phyloP scores from a whole-genome alignment of 108 stramenopile species.

The Phaeodactylum tricornutum region DNA sequence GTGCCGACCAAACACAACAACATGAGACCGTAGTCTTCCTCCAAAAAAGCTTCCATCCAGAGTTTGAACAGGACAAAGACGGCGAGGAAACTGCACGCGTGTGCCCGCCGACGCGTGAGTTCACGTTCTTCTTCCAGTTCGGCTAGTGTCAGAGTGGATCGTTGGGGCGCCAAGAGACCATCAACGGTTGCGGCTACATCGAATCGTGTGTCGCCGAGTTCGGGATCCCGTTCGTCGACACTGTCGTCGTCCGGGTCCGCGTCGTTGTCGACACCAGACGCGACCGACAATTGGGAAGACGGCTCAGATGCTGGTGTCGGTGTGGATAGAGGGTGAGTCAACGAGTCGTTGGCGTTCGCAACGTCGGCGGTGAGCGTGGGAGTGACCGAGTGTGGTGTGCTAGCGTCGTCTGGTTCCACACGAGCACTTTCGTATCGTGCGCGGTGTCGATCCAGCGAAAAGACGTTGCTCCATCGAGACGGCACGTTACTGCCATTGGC shows the following conservation, averaged over 20 bases:
- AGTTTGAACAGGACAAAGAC: slow-evolving; percentile 66
- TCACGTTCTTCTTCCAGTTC: slow-evolving; percentile 63
- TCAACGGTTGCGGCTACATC: background rate
- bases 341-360: background rate
- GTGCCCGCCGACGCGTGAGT: slow-evolving; percentile 49
- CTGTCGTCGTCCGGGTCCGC: background rate
- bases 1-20: slow-evolving; percentile 58
- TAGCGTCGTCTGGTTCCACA: background rate
- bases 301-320: background rate
- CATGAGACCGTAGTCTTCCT: slow-evolving; percentile 45
- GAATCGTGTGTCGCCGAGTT: background rate
- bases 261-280: background rate
- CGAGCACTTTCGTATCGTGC: slow-evolving; percentile 7
- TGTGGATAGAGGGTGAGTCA: background rate
- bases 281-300: background rate
- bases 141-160: slow-evolving; percentile 15
- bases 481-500: no score
- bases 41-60: slow-evolving; percentile 67
- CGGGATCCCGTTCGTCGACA: background rate
- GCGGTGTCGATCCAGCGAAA: slow-evolving; percentile 4
- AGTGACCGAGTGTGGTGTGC: background rate
- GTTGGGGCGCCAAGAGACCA: background rate
- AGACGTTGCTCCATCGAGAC: slow-evolving; percentile 3
- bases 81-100: slow-evolving; percentile 47
- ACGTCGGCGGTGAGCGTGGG: background rate